Percentiles rank a stretch among this genome's conserved stretches.
phyloP scores from a whole-genome alignment of 176 grass and related monocot species.

The Aegilops tauschii region DNA sequence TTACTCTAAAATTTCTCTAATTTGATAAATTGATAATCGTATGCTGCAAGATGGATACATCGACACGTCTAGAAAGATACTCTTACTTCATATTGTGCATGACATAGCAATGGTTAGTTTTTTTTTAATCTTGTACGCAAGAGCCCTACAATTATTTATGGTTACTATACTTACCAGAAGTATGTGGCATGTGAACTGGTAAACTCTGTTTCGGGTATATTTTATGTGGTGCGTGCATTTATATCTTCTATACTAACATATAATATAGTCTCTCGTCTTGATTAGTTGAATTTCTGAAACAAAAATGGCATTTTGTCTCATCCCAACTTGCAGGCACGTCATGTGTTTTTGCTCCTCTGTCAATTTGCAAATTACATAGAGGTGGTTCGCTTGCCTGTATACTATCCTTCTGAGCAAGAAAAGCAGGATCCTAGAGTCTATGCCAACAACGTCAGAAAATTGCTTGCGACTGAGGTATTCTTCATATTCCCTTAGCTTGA shows the following conservation, averaged over 20 bases:
- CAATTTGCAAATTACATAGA: slow-evolving; percentile 91
- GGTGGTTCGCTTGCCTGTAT: slow-evolving; percentile 77
- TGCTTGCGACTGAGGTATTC: slow-evolving; percentile 70
- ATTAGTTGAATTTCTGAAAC: slow-evolving; percentile 7
- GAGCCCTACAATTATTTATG: background rate
- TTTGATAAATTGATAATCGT: background rate
- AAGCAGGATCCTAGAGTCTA: slow-evolving; percentile 79
- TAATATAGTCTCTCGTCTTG: background rate
- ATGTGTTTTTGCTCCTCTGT: slow-evolving; percentile 89
- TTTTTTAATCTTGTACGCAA: background rate
- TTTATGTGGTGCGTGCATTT: background rate
- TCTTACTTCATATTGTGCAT: background rate
- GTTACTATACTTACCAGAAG: slow-evolving; percentile 1
- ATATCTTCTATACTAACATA: background rate
- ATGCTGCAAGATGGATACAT: background rate
- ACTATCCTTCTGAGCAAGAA: slow-evolving; percentile 88
- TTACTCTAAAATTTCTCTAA: background rate
- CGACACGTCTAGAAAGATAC: background rate
- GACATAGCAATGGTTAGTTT: background rate
- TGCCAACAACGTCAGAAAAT: slow-evolving; percentile 71
- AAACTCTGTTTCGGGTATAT: background rate
- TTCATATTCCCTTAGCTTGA: slow-evolving; percentile 13
- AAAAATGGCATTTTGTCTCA: background rate
- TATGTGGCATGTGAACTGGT: background rate
- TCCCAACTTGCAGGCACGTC: slow-evolving; percentile 58